phyloP scores from a whole-genome alignment of 2,329 filamentous ascomycete species.

The Fusarium sp. region DNA sequence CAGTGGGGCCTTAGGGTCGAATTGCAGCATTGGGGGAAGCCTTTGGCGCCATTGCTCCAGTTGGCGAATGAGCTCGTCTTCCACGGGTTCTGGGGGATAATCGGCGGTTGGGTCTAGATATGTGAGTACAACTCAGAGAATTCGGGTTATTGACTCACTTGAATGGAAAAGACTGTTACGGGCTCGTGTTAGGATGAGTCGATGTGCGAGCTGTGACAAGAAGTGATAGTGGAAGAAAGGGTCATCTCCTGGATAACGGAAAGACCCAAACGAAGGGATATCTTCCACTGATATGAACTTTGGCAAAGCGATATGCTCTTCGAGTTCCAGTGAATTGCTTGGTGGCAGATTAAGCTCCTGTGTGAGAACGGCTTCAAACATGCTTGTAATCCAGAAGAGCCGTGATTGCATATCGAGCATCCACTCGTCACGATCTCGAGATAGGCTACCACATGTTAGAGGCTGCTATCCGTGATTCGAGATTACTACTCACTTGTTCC shows the following conservation, averaged over 20 bases:
- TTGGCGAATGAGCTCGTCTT: constrained; percentile 33
- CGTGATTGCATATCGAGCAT: constrained; percentile 39
- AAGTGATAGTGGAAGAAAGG: constrained; percentile 37
- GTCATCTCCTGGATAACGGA: constrained; percentile 33
- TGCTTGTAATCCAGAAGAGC: constrained; percentile 39
- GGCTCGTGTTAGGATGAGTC: constrained; percentile 27
- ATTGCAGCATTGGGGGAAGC: constrained; percentile 22
- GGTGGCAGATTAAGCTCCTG: constrained; percentile 33
- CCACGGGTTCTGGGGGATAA: constrained; percentile 30
- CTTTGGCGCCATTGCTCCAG: constrained; percentile 29
- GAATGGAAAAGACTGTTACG: constrained; percentile 29
- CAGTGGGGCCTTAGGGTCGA: constrained; percentile 24
- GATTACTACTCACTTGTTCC: constrained; percentile 30
- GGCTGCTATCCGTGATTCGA: fast-evolving
- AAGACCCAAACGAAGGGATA: constrained; percentile 31
- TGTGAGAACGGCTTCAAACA: constrained; percentile 33
- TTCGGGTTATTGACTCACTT: background rate
- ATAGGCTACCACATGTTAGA: background rate
- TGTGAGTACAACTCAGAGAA: background rate
- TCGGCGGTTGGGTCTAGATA: constrained; percentile 1
- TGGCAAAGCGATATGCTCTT: constrained; percentile 28
- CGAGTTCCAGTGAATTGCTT: constrained; percentile 19
- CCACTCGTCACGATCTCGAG: constrained; percentile 30
- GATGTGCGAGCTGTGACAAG: constrained; percentile 34
- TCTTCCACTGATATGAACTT: constrained; percentile 35